Percentiles rank a stretch among this genome's conserved stretches.
phyloP scores from a whole-genome alignment of 2,329 filamentous ascomycete species.

The Aspergillus sp. region DNA sequence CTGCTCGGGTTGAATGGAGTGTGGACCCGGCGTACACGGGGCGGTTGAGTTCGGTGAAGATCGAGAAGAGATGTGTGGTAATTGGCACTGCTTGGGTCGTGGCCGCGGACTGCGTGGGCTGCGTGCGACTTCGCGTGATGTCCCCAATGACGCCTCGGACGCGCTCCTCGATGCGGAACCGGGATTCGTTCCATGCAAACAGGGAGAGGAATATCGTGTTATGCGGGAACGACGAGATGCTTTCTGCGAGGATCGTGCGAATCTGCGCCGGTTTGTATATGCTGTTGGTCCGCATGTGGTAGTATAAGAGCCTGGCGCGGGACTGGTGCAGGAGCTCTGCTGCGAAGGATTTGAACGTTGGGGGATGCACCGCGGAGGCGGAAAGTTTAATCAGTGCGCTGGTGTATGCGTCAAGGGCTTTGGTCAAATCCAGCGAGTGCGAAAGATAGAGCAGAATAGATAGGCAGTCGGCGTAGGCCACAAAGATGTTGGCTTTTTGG shows the following conservation, averaged over 20 bases:
- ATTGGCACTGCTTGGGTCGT: constrained; percentile 22
- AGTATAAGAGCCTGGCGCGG: constrained; percentile 55
- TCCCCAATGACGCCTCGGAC: constrained; percentile 56
- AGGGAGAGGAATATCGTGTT: constrained; percentile 69
- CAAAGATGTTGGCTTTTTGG: constrained; percentile 41
- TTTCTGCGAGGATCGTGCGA: constrained; percentile 51
- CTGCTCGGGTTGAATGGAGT: constrained; percentile 43
- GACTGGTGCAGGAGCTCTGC: constrained; percentile 60
- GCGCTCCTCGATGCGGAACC: constrained; percentile 65
- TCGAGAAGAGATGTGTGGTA: constrained; percentile 45
- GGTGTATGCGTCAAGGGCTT: constrained; percentile 31
- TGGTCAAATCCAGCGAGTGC: constrained; percentile 20
- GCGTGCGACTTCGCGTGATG: constrained; percentile 13
- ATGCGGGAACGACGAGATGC: constrained; percentile 56
- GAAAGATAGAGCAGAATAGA: constrained; percentile 60
- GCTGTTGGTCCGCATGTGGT: constrained; percentile 53
- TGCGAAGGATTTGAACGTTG: constrained; percentile 21
- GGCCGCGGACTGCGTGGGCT: constrained; percentile 4
- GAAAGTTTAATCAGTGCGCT: constrained; percentile 36
- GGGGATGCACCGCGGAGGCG: constrained; percentile 33
- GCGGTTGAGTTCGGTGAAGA: constrained; percentile 45
- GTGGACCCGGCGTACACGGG: constrained; percentile 38
- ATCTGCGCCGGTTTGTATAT: constrained; percentile 60
- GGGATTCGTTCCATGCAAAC: constrained; percentile 63
- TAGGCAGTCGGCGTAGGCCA: constrained; percentile 51